Conservation (phyloP, 176 grass and related monocot species). For the Oryza rufipogon region DNA sequence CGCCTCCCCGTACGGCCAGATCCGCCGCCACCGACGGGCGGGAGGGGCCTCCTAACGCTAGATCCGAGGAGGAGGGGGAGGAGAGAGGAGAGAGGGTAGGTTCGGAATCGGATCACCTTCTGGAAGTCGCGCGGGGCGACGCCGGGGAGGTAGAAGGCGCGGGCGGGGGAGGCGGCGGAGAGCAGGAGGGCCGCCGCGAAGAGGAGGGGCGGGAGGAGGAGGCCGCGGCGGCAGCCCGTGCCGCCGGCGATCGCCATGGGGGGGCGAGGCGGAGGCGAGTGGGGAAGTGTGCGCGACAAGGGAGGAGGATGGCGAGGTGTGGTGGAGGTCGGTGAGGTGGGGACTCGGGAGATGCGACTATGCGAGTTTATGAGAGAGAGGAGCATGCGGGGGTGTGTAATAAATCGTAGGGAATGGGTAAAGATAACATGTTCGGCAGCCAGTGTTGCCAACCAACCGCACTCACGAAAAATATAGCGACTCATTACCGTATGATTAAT, state of each 20-base stretch:
- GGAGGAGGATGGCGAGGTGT: not conserved
- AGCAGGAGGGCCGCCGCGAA: constrained; percentile 15
- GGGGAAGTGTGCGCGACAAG: not conserved
- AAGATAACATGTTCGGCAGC: too few relatives aligned
- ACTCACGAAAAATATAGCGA: too few relatives aligned
- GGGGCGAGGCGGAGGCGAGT: not conserved
- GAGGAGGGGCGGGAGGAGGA: not conserved
- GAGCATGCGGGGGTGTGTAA: not conserved
- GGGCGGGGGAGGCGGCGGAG: constrained; percentile 15
- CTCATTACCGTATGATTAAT: too few relatives aligned
- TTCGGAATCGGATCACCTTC: constrained; percentile 47
- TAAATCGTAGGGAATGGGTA: too few relatives aligned
- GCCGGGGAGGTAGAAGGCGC: constrained; percentile 83
- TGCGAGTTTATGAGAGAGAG: not conserved
- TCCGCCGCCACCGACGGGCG: not conserved
- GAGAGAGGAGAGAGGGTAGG: not conserved
- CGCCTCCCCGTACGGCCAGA: constrained; percentile 12
- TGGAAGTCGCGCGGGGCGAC: constrained; percentile 77
- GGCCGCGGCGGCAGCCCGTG: not conserved
- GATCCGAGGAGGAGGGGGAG: constrained; percentile 11
- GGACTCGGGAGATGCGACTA: not conserved
- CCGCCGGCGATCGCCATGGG: constrained; percentile 53
- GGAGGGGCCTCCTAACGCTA: not conserved
- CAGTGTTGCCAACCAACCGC: too few relatives aligned
- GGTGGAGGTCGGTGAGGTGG: not conserved